Evolutionary conservation across 225 moss, liverwort and hornwort species (phyloP).

Genomic region (Marchantia polymorpha): DNA sequence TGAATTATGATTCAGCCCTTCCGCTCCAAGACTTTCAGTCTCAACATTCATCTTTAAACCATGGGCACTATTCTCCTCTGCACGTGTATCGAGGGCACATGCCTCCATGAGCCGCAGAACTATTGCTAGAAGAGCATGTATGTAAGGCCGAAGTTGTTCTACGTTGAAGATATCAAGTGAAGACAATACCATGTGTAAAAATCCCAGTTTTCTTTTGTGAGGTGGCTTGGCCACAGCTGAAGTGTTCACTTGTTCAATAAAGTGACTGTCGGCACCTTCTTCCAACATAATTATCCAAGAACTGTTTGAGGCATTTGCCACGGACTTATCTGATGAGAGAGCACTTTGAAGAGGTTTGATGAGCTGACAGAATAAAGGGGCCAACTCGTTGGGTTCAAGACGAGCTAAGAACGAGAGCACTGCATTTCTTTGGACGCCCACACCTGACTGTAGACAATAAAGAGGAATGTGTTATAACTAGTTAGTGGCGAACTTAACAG

Average conservation of each 20-base stretch:
- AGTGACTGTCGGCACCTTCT: slow-evolving; percentile 46
- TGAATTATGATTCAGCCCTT: neutral
- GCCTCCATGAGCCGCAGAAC: slow-evolving; percentile 79
- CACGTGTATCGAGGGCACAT: slow-evolving; percentile 8
- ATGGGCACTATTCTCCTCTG: neutral
- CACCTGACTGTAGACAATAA: slow-evolving; percentile 42
- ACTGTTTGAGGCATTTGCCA: slow-evolving; percentile 37
- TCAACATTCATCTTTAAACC: neutral
- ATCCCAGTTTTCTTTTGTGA: slow-evolving; percentile 85
- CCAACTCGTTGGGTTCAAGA: slow-evolving; percentile 74
- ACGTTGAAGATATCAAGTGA: slow-evolving; percentile 77
- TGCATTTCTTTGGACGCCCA: slow-evolving; percentile 83
- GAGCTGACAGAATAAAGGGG: slow-evolving; percentile 70
- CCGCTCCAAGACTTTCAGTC: neutral
- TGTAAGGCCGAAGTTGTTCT: slow-evolving; percentile 63
- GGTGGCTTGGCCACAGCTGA: slow-evolving; percentile 54
- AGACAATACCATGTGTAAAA: slow-evolving; percentile 87
- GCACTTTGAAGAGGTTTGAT: slow-evolving; percentile 68
- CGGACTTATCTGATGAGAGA: slow-evolving; percentile 27
- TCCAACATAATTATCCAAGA: slow-evolving; percentile 30
- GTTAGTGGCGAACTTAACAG: too few relatives aligned
- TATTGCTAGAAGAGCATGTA: slow-evolving; percentile 64
- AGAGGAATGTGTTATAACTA: neutral
- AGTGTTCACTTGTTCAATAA: slow-evolving; percentile 60
- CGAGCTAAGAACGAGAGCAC: slow-evolving; percentile 88